Evolutionary conservation across 2,329 filamentous ascomycete genomes (phyloP).

Genomic region (Colletotrichum paranaense): DNA sequence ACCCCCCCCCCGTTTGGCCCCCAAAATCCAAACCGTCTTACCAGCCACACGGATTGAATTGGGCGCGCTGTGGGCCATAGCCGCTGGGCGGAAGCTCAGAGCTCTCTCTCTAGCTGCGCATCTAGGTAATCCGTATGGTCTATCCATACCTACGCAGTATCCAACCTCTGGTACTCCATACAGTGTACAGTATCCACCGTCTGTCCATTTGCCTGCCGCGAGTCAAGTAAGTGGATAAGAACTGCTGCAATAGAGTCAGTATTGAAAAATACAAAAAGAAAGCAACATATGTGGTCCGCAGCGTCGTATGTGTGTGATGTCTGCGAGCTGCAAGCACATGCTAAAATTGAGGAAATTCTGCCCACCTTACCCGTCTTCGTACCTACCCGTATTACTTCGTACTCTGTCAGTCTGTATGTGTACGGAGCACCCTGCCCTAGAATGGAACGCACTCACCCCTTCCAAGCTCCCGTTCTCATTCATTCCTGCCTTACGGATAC

Average conservation of each 20-base stretch:
- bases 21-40: background rate
- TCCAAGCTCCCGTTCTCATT: background rate
- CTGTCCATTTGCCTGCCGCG: background rate
- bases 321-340: background rate
- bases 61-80: background rate
- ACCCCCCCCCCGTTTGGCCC: background rate
- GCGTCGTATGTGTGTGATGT: background rate
- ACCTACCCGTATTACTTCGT: background rate
- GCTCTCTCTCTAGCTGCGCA: too few relatives aligned
- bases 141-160: too few relatives aligned
- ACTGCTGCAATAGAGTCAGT: background rate
- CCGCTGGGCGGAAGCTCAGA: background rate
- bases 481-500: background rate
- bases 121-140: too few relatives aligned
- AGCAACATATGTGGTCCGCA: background rate
- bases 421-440: background rate
- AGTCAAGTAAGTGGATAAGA: background rate
- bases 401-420: too few relatives aligned
- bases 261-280: background rate
- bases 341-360: background rate
- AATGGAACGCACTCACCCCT: background rate
- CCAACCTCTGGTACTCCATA: too few relatives aligned
- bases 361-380: background rate
- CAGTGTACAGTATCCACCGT: background rate
- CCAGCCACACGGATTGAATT: background rate